Evolutionary conservation across 2,329 filamentous ascomycete species (phyloP), one percentile per base, ranked within the genome.

Genomic region (Thelonectria olida): DNA sequence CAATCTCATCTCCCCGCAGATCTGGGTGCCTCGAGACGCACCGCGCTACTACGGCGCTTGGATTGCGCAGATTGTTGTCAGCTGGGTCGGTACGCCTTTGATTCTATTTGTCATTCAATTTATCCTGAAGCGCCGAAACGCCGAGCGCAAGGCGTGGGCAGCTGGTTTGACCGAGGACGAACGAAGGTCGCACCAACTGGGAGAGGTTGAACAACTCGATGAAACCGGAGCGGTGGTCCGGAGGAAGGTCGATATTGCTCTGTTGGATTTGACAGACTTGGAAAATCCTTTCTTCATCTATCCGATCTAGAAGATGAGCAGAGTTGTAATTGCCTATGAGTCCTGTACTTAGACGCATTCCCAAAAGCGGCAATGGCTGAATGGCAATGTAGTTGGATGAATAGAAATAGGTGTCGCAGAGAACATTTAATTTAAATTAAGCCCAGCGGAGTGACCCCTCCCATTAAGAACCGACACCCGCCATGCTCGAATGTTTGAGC

Each of bases 281-380:
- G 75, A 80, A 66, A 79, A 79, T 50, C 75, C 71, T 38, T 75
- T 72, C 52, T 80, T 79, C 49, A 73, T 78, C 10, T 79, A 79
- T 39, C 66, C 64, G 1, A 49, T 64, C 5, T 67, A 63, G 17
- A 5, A 22, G 31, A 34, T 9, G 9, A n/a, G n/a, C n/a, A n/a
- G n/a, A n/a, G n/a, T n/a, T n/a, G n/a, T n/a, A n/a, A n/a, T n/a
- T n/a, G n/a, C n/a, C n/a, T n/a, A n/a, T n/a, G n/a, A n/a, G n/a
- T n/a, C n/a, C n/a, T n/a, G n/a, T n/a, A n/a, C n/a, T n/a, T n/a
- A n/a, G n/a, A n/a, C n/a, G n/a, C n/a, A n/a, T n/a, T n/a, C n/a
- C n/a, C n/a, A n/a, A n/a, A n/a, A n/a, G n/a, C n/a, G n/a, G n/a
- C n/a, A n/a, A n/a, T n/a, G n/a, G n/a, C n/a, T n/a, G n/a, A n/a